A percentile compares a stretch with the other conserved stretches of the same genome.
Evolutionary conservation across 768 basidiomycete genomes (phyloP).

Genomic region (Suillus paluster): DNA sequence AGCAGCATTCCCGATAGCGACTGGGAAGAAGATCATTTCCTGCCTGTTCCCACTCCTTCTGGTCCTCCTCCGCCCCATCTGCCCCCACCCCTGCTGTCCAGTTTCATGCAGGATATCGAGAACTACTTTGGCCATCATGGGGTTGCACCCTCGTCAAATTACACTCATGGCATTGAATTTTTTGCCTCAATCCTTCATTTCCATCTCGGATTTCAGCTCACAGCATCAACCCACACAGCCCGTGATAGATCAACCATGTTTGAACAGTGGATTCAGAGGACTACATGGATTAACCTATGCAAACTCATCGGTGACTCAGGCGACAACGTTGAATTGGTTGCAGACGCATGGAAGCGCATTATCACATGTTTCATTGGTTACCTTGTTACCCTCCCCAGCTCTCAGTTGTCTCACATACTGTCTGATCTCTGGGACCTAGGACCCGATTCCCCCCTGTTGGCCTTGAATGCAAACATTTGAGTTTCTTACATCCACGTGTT

Average conservation of each 20-base stretch:
- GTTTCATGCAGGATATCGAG: neutral
- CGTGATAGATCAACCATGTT: neutral
- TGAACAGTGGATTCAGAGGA: neutral
- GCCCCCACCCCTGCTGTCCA: neutral
- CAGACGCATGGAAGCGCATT: neutral
- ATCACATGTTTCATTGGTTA: too few species aligned
- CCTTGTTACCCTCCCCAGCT: neutral
- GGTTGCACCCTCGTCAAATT: neutral
- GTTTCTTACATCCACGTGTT: too few species aligned
- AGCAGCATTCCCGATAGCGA: neutral
- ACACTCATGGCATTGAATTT: neutral
- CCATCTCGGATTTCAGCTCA: neutral
- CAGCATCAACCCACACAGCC: neutral
- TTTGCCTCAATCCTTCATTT: neutral
- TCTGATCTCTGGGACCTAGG: constrained; percentile 1
- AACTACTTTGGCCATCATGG: neutral
- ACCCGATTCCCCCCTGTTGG: neutral
- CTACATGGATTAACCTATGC: neutral
- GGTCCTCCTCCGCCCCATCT: too few species aligned
- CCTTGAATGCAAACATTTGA: neutral
- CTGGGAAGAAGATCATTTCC: constrained; percentile 1
- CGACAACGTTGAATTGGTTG: neutral
- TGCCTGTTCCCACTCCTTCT: too few species aligned
- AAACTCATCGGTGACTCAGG: neutral
- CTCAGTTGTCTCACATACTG: neutral